Evolutionary conservation across 139 green algal species (phyloP).

Genomic region (Dunaliella sp.): DNA sequence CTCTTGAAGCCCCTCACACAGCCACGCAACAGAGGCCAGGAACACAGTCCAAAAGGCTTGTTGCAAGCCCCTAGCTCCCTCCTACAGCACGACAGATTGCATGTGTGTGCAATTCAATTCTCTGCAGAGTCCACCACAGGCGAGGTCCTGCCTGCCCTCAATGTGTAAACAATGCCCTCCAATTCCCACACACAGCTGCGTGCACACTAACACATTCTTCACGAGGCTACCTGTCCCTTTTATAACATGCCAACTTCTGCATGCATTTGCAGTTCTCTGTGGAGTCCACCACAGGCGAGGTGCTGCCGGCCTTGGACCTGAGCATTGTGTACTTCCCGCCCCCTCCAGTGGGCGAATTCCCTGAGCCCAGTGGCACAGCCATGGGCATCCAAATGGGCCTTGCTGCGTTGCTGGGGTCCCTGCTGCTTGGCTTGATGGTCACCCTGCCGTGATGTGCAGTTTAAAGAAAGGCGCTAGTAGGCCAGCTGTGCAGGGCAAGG

Average conservation of each 20-base stretch:
- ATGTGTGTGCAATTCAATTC: background rate
- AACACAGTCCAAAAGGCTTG: too few relatives aligned
- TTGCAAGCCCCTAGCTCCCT: too few relatives aligned
- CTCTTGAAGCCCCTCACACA: too few relatives aligned
- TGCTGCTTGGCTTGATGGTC: background rate
- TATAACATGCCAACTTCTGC: background rate
- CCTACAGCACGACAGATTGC: background rate
- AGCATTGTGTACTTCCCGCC: background rate
- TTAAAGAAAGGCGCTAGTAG: too few relatives aligned
- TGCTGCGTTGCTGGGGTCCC: background rate
- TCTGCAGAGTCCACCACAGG: background rate
- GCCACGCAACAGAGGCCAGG: too few relatives aligned
- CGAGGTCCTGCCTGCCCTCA: background rate
- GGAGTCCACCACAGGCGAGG: too few relatives aligned
- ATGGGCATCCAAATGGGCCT: background rate
- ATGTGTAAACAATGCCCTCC: too few relatives aligned
- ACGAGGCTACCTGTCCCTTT: background rate
- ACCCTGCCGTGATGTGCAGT: background rate
- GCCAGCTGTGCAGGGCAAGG: too few relatives aligned
- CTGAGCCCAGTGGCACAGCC: background rate
- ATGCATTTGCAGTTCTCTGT: background rate
- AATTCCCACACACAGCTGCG: too few relatives aligned
- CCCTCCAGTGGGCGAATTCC: background rate
- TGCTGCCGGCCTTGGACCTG: background rate
- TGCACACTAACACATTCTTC: too few relatives aligned